Evolutionary conservation across 306 rosid species (phyloP), one percentile per base, ranked within the genome.

Genomic region (Dryas drummondii): DNA sequence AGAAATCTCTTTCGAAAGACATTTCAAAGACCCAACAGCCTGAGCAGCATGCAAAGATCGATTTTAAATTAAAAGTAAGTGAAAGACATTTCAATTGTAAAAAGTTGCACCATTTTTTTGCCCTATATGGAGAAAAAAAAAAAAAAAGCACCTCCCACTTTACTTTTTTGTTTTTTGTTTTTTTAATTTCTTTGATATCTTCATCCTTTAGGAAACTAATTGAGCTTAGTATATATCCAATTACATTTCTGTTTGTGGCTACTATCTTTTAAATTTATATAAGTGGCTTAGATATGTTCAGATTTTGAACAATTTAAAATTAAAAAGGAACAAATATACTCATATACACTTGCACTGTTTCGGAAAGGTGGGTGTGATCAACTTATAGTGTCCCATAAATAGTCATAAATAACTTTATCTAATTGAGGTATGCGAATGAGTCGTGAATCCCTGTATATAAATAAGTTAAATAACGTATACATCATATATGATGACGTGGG

Each of bases 1-100:
- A 75, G 82, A 72, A 78, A 32, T 78, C 68, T 37, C 47, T 37
- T 72, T 78, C 82, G 10, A 37, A 62, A 22, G 46, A 13, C 76
- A 72, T 57, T 44, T 58, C 55, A 11, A 56, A 19, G 5, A 52
- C 17, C 42, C 65, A 57, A 13, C 66, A 44, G 9, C 1, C 8
- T 19, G 13, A 62, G 37, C 37, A 16, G 49, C 49, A 16, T 15
- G 9, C 49, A 42, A 15, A 15, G 66, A 22, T 2, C 3, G 57
- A 32, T 72, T 57, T 2, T 1, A 56, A 45, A 22, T 22, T 22
- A 22, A 72, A 11, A 61, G 15, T n/a, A 53, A n/a, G n/a, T n/a
- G 16, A 40, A n/a, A 52, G 17, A 15, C 9, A 1, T 26, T 65
- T 44, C 15, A 42, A 42, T 65, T 45, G 1, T 45, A 45, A 71